These are phyloP conservation scores for Clavispora carvajalis DNA, from an alignment of 805 yeast species.

Conservation along the genomic window DNA sequence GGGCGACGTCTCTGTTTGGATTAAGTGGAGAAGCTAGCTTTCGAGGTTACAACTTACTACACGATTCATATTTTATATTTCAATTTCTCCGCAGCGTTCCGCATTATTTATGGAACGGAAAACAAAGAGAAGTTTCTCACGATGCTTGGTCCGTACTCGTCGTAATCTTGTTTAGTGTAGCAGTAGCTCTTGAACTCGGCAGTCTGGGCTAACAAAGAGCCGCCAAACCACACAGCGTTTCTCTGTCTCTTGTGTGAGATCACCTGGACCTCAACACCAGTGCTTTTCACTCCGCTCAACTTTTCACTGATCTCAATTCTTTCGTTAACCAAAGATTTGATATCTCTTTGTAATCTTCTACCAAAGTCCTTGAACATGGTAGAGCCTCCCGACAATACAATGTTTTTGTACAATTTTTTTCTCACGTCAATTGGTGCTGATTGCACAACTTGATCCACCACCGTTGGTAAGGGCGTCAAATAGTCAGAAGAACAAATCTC, in stretches of 20 bases:
- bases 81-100: too few species aligned
- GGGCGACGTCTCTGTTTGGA: too few species aligned
- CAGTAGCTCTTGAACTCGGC: conserved; percentile 94
- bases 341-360: conserved; percentile 92
- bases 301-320: conserved; percentile 80
- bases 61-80: not conserved
- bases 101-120: conserved; percentile 62
- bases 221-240: conserved; percentile 99
- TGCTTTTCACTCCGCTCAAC: conserved; percentile 67
- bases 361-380: conserved; percentile 99
- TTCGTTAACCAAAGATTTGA: conserved; percentile 79
- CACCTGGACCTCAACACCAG: conserved; percentile 96
- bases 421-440: conserved; percentile 96
- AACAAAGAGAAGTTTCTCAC: conserved; percentile 95
- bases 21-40: too few species aligned
- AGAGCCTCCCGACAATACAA: conserved; percentile 95
- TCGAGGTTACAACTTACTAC: not conserved
- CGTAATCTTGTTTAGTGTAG: conserved; percentile 95
- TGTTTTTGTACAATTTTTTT: conserved; percentile 90
- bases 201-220: conserved; percentile 93
- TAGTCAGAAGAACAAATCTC: conserved; percentile 95
- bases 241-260: conserved; percentile 96
- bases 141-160: conserved; percentile 95
- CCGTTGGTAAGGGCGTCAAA: conserved; percentile 92
- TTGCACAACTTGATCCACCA: conserved; percentile 93